Percentiles rank a stretch among this genome's conserved stretches.
phyloP scores from a whole-genome alignment of 148 eudicot genomes.

The Limonium bicolor region DNA sequence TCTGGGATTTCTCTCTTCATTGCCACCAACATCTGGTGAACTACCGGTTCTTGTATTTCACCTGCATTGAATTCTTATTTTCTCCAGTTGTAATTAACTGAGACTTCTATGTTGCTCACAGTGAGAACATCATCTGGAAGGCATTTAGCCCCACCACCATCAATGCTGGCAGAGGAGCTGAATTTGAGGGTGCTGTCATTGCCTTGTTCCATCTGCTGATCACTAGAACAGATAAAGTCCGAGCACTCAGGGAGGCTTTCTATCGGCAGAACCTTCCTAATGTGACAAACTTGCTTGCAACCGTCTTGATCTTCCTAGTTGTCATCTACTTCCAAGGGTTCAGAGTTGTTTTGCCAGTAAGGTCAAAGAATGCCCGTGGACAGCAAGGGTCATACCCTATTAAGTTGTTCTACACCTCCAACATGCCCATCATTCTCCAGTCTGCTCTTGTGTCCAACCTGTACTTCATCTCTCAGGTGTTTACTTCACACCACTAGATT shows the following conservation, averaged over 20 bases:
- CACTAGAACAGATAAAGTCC: slow-evolving; percentile 71
- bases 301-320: slow-evolving; percentile 63
- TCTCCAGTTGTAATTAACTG: background rate
- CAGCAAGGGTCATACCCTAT: slow-evolving; percentile 86
- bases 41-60: background rate
- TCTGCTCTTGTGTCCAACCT: slow-evolving; percentile 87
- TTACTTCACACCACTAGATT: background rate
- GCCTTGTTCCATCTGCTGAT: slow-evolving; percentile 76
- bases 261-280: slow-evolving; percentile 85
- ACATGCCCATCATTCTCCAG: slow-evolving; percentile 90
- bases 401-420: slow-evolving; percentile 86
- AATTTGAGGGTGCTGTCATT: slow-evolving; percentile 83
- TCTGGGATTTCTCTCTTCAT: slow-evolving; percentile 81
- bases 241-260: slow-evolving; percentile 84
- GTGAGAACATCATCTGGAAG: slow-evolving; percentile 85
- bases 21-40: slow-evolving; percentile 80
- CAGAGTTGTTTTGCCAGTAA: slow-evolving; percentile 74
- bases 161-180: slow-evolving; percentile 80
- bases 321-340: slow-evolving; percentile 89
- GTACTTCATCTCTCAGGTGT: slow-evolving; percentile 83
- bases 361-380: slow-evolving; percentile 90
- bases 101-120: slow-evolving; percentile 10
- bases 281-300: slow-evolving; percentile 70
- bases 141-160: slow-evolving; percentile 85
- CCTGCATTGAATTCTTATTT: background rate